Evolutionary conservation across 2,329 filamentous ascomycete genomes (phyloP), one percentile per base, ranked within the genome.

Genomic region (Myriosclerotinia scirpicola): DNA sequence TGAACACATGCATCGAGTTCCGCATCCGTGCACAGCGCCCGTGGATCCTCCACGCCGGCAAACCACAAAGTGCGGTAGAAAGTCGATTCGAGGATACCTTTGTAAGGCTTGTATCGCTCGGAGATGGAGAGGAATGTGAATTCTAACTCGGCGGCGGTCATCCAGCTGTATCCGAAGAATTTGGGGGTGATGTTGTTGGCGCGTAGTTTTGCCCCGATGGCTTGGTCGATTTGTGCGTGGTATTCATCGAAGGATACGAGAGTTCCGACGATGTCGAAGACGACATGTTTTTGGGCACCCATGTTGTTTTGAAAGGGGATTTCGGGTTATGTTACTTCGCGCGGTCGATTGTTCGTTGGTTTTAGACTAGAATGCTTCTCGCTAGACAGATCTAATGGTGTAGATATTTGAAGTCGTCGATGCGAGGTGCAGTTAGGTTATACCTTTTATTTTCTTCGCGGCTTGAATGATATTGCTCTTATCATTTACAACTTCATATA

Each of bases 221-320:
- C 77, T 3, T 71, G 63, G 4, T 81, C 77, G 48, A 84, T 77
- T 44, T 76, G 76, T 15, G 78, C 73, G 68, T 78, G 79, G 69
- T 80, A 79, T 59, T 76, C 77, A 22, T 81, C 77, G 73, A 81
- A 82, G 15, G 77, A 79, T 30, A 83, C 79, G 66, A 77, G 77
- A 14, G 82, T 84, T 50, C 81, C 81, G 53, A 85, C 83, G 3
- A 85, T 79, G 71, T 83, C 81, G 69, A 82, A 83, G 44, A 82
- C 80, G 66, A 82, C 76, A 64, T 82, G 77, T 64, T 82, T 82
- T 48, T 63, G 36, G 22, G 3, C 15, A n/a, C 34, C 59, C 59
- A 62, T 62, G 4, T 14, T 42, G 34, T 20, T 1, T 26, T 12
- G n/a, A 6, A 17, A 17, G 8, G 11, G 14, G 20, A 17, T 2